A percentile compares a stretch with the other conserved stretches of the same genome.
These are phyloP conservation scores for Quercus rubra DNA, from an alignment of 306 rosid species.

Conservation along the genomic window DNA sequence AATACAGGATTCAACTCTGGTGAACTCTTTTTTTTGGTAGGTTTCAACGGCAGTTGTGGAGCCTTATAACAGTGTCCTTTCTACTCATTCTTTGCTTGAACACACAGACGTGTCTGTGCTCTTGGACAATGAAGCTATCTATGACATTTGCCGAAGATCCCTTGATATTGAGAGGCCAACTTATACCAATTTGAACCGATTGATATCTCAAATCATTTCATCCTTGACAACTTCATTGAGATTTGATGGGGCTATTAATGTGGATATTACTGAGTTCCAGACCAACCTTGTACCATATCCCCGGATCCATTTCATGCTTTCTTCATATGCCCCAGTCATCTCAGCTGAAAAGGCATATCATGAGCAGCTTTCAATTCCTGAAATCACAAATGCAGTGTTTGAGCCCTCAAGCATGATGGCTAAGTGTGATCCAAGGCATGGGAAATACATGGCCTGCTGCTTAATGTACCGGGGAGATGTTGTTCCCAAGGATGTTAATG, in stretches of 20 bases:
- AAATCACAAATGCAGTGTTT: conserved; percentile 95
- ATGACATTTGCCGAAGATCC: conserved; percentile 91
- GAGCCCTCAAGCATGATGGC: conserved; percentile 99
- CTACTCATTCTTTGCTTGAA: conserved; percentile 94
- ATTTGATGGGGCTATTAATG: conserved; percentile 98
- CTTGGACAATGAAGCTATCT: conserved; percentile 93
- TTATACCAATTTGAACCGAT: conserved; percentile 83
- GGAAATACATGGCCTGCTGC: conserved; percentile 99
- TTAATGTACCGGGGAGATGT: conserved; percentile 98
- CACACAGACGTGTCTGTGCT: conserved; percentile 96
- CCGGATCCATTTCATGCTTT: conserved; percentile 95
- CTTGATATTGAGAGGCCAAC: conserved; percentile 96
- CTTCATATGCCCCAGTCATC: conserved; percentile 96
- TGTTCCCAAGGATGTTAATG: conserved; percentile 97
- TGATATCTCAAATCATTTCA: conserved; percentile 92
- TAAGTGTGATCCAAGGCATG: conserved; percentile 96
- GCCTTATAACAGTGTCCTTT: conserved; percentile 96
- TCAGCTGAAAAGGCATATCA: conserved; percentile 97
- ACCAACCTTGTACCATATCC: conserved; percentile 98
- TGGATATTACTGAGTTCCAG: conserved; percentile 94
- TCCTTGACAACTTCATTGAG: conserved; percentile 93
- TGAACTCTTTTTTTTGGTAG: conserved; percentile 30
- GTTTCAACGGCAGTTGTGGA: conserved; percentile 98
- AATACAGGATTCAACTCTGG: background rate
- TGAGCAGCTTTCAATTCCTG: conserved; percentile 92